Base-by-base conservation (phyloP, 768 basidiomycete genomes). In the Favolaschia claudopus region DNA sequence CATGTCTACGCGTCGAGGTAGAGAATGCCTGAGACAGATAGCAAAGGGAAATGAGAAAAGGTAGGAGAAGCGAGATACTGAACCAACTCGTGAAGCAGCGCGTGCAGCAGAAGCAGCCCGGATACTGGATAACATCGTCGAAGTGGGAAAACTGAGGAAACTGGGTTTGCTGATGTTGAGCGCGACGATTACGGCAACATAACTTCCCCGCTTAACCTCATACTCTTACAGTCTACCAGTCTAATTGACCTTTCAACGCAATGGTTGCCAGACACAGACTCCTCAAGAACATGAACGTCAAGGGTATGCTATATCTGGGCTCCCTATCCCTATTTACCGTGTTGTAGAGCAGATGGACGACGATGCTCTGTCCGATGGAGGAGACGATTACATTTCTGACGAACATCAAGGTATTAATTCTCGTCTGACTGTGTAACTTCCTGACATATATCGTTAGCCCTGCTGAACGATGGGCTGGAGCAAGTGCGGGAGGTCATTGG, bases 261-360 rank as follows among this genome's bases (percentile, higher is more conserved):
- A 74, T 51, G 56, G 95, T 98, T 95, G 98, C 96, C 6, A 83
- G 97, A 73, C 97, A 99, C 76, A 88, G 95, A 70, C 85, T 89
- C 75, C 82, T 98, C 63, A 83, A 92, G 62, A 95, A 95, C 76
- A 77, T 99, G 27, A 87, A 97, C 72, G 78, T 97, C 37, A 79
- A 86, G 56, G 89, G 91, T 89, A 42, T 27, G 74, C 56, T 44
- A 15, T 10, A n/a, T 39, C 8, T 13, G 19, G 34, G 15, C 34
- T 20, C 19, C 20, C 10, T 22, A 44, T n/a, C 28, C 59, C 42
- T 51, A 40, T 19, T 57, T 12, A 45, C 37, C 22, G 13, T 22
- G 42, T 27, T 60, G n/a, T 66, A 95, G 96, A 89, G 71, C 95
- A 94, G 76, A 81, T 96, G 63, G 89, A 95, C 42, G 95, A 96